phyloP scores from a whole-genome alignment of 2,329 filamentous ascomycete species.

The Rhynchosporium agropyri region DNA sequence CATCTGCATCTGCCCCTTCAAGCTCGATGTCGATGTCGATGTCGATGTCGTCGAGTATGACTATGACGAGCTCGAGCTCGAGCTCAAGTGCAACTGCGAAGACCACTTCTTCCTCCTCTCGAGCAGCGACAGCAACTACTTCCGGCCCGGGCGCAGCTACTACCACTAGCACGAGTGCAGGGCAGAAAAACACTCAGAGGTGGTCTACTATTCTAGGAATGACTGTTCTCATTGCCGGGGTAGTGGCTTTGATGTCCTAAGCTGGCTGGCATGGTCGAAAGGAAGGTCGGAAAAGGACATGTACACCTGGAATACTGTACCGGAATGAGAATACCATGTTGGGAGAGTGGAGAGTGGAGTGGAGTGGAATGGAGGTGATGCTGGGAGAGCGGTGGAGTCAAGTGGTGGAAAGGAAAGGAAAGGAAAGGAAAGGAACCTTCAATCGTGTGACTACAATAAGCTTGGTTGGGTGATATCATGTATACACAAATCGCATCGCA shows the following conservation, averaged over 20 bases:
- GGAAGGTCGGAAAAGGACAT: neutral
- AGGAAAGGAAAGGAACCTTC: too few relatives aligned
- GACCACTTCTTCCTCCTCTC: too few relatives aligned
- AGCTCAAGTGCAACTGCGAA: neutral
- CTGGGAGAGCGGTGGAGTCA: too few relatives aligned
- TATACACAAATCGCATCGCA: too few relatives aligned
- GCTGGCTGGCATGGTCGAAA: neutral
- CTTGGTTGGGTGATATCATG: too few relatives aligned
- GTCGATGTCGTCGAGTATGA: neutral
- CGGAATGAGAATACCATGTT: too few relatives aligned
- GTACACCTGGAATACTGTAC: too few relatives aligned
- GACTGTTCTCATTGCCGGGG: slow-evolving; percentile 27
- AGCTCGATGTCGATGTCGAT: neutral
- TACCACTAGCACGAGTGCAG: slow-evolving; percentile 18
- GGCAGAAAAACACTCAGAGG: slow-evolving; percentile 15
- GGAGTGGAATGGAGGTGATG: too few relatives aligned
- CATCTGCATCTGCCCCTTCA: neutral
- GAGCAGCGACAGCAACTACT: slow-evolving; percentile 4
- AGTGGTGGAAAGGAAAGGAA: too few relatives aligned
- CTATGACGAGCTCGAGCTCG: neutral
- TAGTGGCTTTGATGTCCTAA: slow-evolving; percentile 33
- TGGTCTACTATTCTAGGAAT: slow-evolving; percentile 24
- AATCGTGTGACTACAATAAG: too few relatives aligned
- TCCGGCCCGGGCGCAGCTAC: slow-evolving; percentile 10
- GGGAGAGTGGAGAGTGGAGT: too few relatives aligned